Conservation (phyloP, 2,329 filamentous ascomycete species). For the Alternaria arborescens region DNA sequence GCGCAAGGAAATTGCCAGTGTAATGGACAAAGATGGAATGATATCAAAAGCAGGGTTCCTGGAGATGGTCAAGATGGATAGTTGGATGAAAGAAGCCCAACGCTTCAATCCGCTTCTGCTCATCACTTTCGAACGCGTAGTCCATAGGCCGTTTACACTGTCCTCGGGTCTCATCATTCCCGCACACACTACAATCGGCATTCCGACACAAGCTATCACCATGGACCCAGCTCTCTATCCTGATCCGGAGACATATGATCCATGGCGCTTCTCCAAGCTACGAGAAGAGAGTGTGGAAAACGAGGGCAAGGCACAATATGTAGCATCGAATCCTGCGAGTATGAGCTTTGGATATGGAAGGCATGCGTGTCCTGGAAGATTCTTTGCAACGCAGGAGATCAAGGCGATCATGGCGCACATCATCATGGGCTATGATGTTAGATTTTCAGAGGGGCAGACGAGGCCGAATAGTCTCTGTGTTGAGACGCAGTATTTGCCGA, state of each 20-base stretch:
- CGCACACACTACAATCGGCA: background rate
- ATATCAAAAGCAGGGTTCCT: background rate
- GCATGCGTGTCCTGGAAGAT: slow-evolving; percentile 1
- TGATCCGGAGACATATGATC: background rate
- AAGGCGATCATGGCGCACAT: slow-evolving; percentile 1
- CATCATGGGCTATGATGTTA: background rate
- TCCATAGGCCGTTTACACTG: background rate
- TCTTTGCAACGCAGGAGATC: slow-evolving; percentile 2
- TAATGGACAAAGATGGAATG: background rate
- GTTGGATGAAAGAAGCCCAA: slow-evolving; percentile 1
- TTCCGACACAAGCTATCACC: background rate
- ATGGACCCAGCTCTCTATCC: background rate
- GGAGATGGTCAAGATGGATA: slow-evolving; percentile 1
- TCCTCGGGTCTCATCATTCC: background rate
- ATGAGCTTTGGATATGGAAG: slow-evolving; percentile 1
- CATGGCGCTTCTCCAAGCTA: background rate
- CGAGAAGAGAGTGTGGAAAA: background rate
- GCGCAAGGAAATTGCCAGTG: slow-evolving; percentile 1
- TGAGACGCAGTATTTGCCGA: background rate
- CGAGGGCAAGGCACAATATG: background rate
- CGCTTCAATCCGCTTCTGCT: slow-evolving; percentile 3
- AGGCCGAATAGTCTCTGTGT: background rate
- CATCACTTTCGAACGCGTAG: slow-evolving; percentile 1
- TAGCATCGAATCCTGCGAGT: background rate
- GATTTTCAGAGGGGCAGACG: background rate